phyloP scores from a whole-genome alignment of 257 asterid genomes.

The Nicotiana tomentosiformis region DNA sequence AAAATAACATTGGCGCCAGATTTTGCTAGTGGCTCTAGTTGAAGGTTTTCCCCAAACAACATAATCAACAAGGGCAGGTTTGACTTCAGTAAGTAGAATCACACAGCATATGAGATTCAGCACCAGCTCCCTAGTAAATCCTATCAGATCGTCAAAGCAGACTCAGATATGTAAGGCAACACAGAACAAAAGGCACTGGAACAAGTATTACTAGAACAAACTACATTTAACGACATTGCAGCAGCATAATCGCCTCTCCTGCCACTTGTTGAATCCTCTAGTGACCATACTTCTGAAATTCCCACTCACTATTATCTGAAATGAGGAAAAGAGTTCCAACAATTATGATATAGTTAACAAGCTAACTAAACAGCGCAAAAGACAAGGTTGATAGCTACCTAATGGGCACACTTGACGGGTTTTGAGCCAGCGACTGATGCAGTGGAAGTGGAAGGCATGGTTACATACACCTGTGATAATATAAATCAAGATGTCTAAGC shows the following conservation, averaged over 20 bases:
- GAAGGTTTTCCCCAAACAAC: background rate
- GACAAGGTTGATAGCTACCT: background rate
- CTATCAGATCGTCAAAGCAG: background rate
- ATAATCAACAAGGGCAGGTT: background rate
- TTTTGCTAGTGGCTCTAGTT: background rate
- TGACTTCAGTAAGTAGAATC: background rate
- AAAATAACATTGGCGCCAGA: background rate
- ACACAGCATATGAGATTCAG: background rate
- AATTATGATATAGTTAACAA: background rate
- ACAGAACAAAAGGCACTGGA: background rate
- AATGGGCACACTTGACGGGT: constrained; percentile 16
- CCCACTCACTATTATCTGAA: constrained; percentile 8
- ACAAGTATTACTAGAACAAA: background rate
- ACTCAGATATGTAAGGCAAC: background rate
- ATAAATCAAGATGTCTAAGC: background rate
- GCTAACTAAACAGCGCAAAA: background rate
- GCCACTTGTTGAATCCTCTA: background rate
- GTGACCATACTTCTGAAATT: constrained; percentile 5
- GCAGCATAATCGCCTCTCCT: background rate
- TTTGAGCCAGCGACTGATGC: constrained; percentile 18
- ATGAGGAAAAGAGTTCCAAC: background rate
- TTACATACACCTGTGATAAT: constrained; percentile 8
- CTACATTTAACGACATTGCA: background rate
- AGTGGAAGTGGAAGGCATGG: constrained; percentile 21
- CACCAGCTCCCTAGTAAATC: background rate